Evolutionary conservation across 73 alveolate genomes (phyloP).

Genomic region (Stentor roeselii): DNA sequence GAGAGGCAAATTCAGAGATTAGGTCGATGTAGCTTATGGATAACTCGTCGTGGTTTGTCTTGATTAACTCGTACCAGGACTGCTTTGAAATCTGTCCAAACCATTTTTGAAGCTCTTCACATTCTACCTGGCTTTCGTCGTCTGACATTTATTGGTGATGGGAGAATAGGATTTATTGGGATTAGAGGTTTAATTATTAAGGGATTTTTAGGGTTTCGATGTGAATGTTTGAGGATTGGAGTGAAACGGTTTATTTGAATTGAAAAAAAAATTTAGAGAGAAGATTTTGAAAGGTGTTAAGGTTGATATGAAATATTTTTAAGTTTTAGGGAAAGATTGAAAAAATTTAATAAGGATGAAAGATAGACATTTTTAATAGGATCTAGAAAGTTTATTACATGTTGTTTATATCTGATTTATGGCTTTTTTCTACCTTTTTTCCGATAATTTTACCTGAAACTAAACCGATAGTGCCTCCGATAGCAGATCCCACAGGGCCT

Average conservation of each 20-base stretch:
- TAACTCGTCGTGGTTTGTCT: constrained; percentile 5
- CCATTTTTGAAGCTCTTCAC: neutral
- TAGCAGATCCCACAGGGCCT: neutral
- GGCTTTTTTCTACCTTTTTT: neutral
- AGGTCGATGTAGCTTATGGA: neutral
- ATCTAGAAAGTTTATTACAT: too few relatives aligned
- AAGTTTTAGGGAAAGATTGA: too few relatives aligned
- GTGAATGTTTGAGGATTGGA: neutral
- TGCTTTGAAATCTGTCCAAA: neutral
- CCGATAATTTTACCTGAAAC: neutral
- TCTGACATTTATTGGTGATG: neutral
- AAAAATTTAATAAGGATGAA: too few relatives aligned
- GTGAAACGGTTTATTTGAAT: too few relatives aligned
- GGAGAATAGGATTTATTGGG: neutral
- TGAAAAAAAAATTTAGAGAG: too few relatives aligned
- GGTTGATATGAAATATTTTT: too few relatives aligned
- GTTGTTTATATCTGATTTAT: too few relatives aligned
- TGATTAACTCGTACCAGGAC: neutral
- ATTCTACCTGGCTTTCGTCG: neutral
- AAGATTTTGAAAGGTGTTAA: too few relatives aligned
- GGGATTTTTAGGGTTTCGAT: neutral
- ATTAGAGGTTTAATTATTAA: neutral
- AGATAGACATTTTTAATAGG: too few relatives aligned
- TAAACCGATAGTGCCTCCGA: neutral
- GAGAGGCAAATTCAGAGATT: neutral